Evolutionary conservation across 1,284 basidiomycete species (phyloP), one percentile per base, ranked within the genome.

Genomic region (Apiotrichum gracile): DNA sequence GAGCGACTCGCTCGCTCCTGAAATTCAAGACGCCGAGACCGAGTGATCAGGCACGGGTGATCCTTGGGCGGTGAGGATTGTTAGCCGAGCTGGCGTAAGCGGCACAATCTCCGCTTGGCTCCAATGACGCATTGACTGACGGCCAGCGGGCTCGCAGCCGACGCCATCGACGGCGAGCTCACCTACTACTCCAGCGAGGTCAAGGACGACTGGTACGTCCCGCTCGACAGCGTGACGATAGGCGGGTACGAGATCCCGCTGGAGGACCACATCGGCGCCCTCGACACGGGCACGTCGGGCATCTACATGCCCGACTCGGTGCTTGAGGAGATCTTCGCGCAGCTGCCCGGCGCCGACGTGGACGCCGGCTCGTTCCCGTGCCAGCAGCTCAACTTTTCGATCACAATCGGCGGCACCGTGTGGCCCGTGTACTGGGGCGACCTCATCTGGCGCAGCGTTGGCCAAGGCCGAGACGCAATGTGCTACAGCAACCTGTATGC

Each of bases 331-430:
- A 47, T 53, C 45, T 48, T 47, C 34, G 24, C 25, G 2, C 13
- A n/a, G n/a, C 33, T 54, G 37, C 19, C 34, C 10, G 48, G 51
- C 19, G 44, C 55, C 1, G 17, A 38, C 17, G 17, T 9, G 37
- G 37, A 19, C 19, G 37, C 31, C 24, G n/a, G 24, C 22, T n/a
- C 25, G 3, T 19, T 43, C 17, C 43, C 43, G 19, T 45, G 43
- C 43, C 14, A 33, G 5, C 33, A 45, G 10, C 19, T 45, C 43
- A 45, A 45, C 51, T 78, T 91, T 22, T 71, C 82, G 1, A 68
- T 98, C 54, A 81, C 82, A 0, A 97, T 96, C 66, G 53, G 26
- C 5, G 48, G 50, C 12, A n/a, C 16, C 12, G 21, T 24, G 5
- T 45, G 16, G 21, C 29, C 27, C 13, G 10, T 45, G 7, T 45